phyloP scores from a whole-genome alignment of 495 filamentous ascomycete species.

The Chaetomium cochliodes region DNA sequence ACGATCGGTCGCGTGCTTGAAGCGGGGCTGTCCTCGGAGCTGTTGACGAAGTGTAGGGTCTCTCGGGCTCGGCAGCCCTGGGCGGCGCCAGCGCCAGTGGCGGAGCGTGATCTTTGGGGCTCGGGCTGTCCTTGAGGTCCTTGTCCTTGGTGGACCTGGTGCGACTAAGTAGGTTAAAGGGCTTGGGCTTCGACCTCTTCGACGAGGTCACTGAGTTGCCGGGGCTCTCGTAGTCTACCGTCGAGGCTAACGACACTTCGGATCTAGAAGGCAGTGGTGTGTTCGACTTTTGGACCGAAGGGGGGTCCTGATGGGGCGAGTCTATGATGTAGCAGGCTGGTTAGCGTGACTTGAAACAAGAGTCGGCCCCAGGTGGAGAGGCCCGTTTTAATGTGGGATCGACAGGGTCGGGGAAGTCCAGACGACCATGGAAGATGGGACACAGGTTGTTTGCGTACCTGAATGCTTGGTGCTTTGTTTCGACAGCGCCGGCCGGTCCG shows the following conservation, averaged over 20 bases:
- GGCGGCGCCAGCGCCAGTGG: slow-evolving; percentile 38
- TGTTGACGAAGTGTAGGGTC: slow-evolving; percentile 33
- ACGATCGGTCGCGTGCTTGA: slow-evolving; percentile 59
- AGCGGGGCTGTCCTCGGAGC: slow-evolving; percentile 55
- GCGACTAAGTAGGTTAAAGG: slow-evolving; percentile 61
- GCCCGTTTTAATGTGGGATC: slow-evolving; percentile 2
- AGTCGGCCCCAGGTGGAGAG: not conserved
- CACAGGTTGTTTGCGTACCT: slow-evolving; percentile 39
- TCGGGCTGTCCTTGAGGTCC: slow-evolving; percentile 43
- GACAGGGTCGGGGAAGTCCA: slow-evolving; percentile 5
- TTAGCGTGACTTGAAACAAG: slow-evolving; percentile 28
- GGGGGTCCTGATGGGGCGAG: slow-evolving; percentile 41
- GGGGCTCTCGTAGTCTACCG: slow-evolving; percentile 40
- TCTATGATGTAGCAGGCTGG: slow-evolving; percentile 32
- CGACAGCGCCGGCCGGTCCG: slow-evolving; percentile 41
- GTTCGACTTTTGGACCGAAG: slow-evolving; percentile 37
- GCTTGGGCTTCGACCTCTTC: slow-evolving; percentile 54
- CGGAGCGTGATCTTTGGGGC: slow-evolving; percentile 39
- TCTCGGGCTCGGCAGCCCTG: slow-evolving; percentile 44
- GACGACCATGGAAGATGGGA: not conserved
- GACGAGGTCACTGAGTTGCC: slow-evolving; percentile 21
- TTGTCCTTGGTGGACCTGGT: slow-evolving; percentile 66
- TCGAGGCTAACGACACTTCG: slow-evolving; percentile 45
- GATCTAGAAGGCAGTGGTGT: slow-evolving; percentile 43
- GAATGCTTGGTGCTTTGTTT: slow-evolving; percentile 47